Base-by-base conservation (phyloP, 768 basidiomycete species). In the Tricholoma terreum region DNA sequence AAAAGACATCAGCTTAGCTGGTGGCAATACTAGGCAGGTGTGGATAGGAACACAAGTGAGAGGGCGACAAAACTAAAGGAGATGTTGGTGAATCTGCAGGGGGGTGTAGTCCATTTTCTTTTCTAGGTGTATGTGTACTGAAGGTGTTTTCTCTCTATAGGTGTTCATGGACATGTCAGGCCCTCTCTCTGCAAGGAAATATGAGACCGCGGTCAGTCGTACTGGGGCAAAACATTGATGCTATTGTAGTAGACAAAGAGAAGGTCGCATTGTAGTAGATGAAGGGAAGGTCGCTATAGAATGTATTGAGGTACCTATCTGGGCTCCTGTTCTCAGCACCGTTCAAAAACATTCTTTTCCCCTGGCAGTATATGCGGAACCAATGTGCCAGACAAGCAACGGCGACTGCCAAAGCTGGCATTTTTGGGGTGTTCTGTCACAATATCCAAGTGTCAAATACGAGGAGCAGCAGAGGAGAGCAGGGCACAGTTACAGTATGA, bases 191-290 rank as follows among this genome's bases (percentile, higher is more conserved):
- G 86, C 89, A 53, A 82, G 89, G 54, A 96, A 96, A 71, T 98
- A 96, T 67, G 91, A 97, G 68, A 84, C 84, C 0, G 93, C 97
- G 0, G 91, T 86, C 90, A 1, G 92, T 94, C 33, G 86, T 98
- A 19, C 81, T 99, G 2, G 97, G 97, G 0, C 82, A 96, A 52
- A 94, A 98, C 67, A 90, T 94, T 56, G 97, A 98, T 66, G 91
- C 94, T 1, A 84, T 99, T 55, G 92, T 99, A 6, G 95, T 98
- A 1, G 96, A 99, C 65, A 89, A 93, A 66, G 95, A 98, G n/a
- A n/a, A n/a, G n/a, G n/a, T n/a, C n/a, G n/a, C n/a, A n/a, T n/a
- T n/a, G n/a, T n/a, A n/a, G n/a, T n/a, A n/a, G n/a, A n/a, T n/a
- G n/a, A n/a, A n/a, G n/a, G n/a, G 76, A 94, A 92, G 73, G 94